Base-by-base conservation (phyloP, 1,284 basidiomycete species). In the Austroboletus novae-zelandiae region DNA sequence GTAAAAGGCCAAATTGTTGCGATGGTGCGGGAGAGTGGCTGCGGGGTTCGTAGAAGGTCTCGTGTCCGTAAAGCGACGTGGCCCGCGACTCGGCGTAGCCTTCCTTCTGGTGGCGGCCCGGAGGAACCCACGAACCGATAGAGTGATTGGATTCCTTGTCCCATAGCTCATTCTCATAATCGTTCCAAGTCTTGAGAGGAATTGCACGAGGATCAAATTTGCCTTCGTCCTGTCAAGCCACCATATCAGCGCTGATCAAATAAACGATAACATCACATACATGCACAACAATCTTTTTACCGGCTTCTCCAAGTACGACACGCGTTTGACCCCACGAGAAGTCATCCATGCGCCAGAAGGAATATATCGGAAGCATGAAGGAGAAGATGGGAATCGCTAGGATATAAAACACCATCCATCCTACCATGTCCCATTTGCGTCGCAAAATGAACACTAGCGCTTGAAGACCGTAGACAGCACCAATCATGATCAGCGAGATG, bases 291-390 rank as follows among this genome's bases (percentile, higher is more conserved):
- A 98, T 76, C 74, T 94, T 95, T 79, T 96, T 95, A 29, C 95
- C 96, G 52, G 86, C 81, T 72, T 99, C 96, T 60, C 95, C 96
- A 59, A 97, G 75, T 31, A 99, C 95, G 55, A 95, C 70, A 83
- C 91, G 91, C 18, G 94, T 97, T 43, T 82, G 80, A 82, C 97
- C 97, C 97, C 94, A 97, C 4, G 92, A 95, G 82, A 98, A 98
- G 72, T 97, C 94, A 72, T 98, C 96, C 95, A 98, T 98, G 60
- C 81, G 85, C 96, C 95, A 99, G 86, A 98, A 98, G 1, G 96
- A 96, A 71, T 98, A 98, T 18, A 98, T 73, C 1, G 95, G 96
- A 36, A 98, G 80, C 72, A 94, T 81, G 75, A 99, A 88, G 18
- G 94, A 94, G 77, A 94, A 95, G 44, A 83, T 82, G 4, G 93